A percentile compares a stretch with the other conserved stretches of the same genome.
These are phyloP conservation scores for Verticillium zaregamsianum DNA, from an alignment of 2,329 filamentous ascomycete species.

Conservation along the genomic window DNA sequence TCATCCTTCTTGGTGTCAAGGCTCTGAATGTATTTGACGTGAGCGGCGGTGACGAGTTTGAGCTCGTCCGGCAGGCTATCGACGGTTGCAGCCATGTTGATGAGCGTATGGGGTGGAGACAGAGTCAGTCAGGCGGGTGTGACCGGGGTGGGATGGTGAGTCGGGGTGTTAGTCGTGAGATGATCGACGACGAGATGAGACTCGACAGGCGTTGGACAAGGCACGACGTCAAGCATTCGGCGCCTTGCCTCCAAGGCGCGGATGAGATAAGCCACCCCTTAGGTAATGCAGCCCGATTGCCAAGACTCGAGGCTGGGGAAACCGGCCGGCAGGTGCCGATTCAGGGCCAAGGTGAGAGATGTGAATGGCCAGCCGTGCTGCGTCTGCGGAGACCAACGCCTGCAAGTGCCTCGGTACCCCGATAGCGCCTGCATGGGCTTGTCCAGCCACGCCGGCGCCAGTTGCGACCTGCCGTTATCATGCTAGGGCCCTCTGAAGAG, in stretches of 20 bases:
- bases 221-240: background rate
- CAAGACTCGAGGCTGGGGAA: background rate
- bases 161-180: background rate
- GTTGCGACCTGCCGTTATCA: background rate
- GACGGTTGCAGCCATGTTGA: slow-evolving; percentile 26
- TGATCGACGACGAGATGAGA: background rate
- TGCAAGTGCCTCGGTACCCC: background rate
- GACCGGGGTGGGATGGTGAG: background rate
- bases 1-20: slow-evolving; percentile 90
- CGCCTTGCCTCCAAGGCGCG: background rate
- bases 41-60: slow-evolving; percentile 50
- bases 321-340: background rate
- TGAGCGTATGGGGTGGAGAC: background rate
- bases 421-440: background rate
- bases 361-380: background rate
- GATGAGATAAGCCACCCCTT: background rate
- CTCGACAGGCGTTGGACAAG: background rate
- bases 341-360: background rate
- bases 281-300: background rate
- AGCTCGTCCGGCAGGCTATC: slow-evolving; percentile 34
- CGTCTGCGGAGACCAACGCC: background rate
- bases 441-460: background rate
- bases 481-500: background rate
- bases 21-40: slow-evolving; percentile 90
- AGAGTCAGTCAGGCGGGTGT: background rate